A percentile compares a stretch with the other conserved stretches of the same genome.
Conservation (phyloP, 2,329 filamentous ascomycete species). For the Sodiomyces alkalinus region DNA sequence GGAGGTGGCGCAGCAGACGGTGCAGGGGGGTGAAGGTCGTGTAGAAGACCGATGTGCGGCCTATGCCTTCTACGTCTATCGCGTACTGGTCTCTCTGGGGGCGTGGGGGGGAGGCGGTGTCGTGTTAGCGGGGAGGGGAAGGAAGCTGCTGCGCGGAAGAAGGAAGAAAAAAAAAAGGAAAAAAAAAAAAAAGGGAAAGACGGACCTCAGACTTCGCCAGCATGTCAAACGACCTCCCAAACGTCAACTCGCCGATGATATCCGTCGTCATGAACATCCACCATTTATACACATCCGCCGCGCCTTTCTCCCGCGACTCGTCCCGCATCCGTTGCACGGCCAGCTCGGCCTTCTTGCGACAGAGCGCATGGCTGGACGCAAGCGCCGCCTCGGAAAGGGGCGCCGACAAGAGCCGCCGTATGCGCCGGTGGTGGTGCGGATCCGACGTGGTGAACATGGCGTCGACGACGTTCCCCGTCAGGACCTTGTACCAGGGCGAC, state of each 20-base stretch:
- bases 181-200: background rate
- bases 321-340: constrained; percentile 26
- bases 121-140: too few species aligned
- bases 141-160: too few species aligned
- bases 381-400: constrained; percentile 22
- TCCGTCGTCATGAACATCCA: constrained; percentile 38
- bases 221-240: constrained; percentile 39
- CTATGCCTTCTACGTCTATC: background rate
- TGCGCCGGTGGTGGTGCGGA: constrained; percentile 4
- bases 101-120: too few species aligned
- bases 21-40: background rate
- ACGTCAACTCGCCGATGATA: constrained; percentile 35
- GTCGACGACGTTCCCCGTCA: constrained; percentile 9
- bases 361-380: constrained; percentile 13
- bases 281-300: constrained; percentile 35
- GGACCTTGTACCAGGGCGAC: constrained; percentile 9
- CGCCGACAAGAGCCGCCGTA: constrained; percentile 24
- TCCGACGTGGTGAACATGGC: constrained; percentile 5
- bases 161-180: too few species aligned
- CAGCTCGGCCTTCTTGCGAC: constrained; percentile 20
- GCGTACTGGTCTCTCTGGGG: background rate
- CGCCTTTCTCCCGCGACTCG: constrained; percentile 22
- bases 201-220: constrained; percentile 32
- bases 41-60: background rate
- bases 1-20: constrained; percentile 2